Percentiles rank a stretch among this genome's conserved stretches.
These are phyloP conservation scores for Sporothrix dimorphospora DNA, from an alignment of 2,329 filamentous ascomycete genomes.

Conservation along the genomic window DNA sequence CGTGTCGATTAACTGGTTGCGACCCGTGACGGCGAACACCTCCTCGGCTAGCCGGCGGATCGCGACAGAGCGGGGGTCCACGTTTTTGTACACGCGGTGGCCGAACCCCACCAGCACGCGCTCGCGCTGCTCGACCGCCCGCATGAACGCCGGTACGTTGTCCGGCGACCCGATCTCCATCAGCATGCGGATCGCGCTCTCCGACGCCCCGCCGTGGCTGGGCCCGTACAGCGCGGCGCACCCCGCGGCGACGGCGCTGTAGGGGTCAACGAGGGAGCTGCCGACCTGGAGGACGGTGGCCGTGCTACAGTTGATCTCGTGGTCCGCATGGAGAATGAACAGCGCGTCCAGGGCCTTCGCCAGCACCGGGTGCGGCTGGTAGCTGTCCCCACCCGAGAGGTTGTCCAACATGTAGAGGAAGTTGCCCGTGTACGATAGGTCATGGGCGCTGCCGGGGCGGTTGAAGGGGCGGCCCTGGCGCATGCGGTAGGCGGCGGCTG, in stretches of 20 bases:
- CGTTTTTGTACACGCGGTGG: slow-evolving; percentile 58
- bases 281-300: slow-evolving; percentile 60
- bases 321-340: slow-evolving; percentile 61
- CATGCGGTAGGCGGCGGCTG: slow-evolving; percentile 57
- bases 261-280: slow-evolving; percentile 59
- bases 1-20: slow-evolving; percentile 56
- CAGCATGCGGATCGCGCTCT: slow-evolving; percentile 59
- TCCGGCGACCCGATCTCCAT: slow-evolving; percentile 55
- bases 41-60: slow-evolving; percentile 54
- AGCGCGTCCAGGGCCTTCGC: slow-evolving; percentile 56
- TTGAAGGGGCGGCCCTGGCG: slow-evolving; percentile 56
- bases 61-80: slow-evolving; percentile 49
- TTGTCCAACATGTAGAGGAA: slow-evolving; percentile 59
- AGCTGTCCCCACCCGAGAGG: slow-evolving; percentile 50
- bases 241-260: slow-evolving; percentile 55
- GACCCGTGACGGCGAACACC: slow-evolving; percentile 54
- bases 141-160: slow-evolving; percentile 55
- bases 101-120: slow-evolving; percentile 59
- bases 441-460: slow-evolving; percentile 45
- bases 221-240: slow-evolving; percentile 60
- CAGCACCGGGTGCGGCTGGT: slow-evolving; percentile 53
- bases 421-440: slow-evolving; percentile 58
- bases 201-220: slow-evolving; percentile 62
- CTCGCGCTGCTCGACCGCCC: slow-evolving; percentile 54
- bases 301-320: slow-evolving; percentile 62